Base-by-base conservation (phyloP, 768 basidiomycete species). In the Termitomyces eurrhizus region DNA sequence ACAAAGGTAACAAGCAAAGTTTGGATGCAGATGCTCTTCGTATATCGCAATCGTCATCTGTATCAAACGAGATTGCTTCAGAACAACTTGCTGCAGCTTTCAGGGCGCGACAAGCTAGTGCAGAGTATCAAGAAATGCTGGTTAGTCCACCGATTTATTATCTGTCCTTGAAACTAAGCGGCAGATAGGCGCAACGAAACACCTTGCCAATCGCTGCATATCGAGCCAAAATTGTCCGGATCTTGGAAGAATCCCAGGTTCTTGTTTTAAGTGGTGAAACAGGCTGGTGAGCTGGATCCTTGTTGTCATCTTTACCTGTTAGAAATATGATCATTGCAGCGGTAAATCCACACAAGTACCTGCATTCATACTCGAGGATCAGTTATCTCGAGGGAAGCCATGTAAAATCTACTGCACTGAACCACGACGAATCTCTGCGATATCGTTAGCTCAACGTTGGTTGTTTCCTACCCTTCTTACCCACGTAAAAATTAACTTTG, bases 261-360 rank as follows among this genome's bases (percentile, higher is more conserved):
- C 80, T 98, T 36, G 95, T 98, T 2, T 78, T 99, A 0, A 96
- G 77, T 62, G 77, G 76, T 39, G 78, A 83, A 72, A 80, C 76
- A 32, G 72, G 73, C 68, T 78, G 75, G 77, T 76, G 63, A 64
- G 67, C 54, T 58, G 55, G 54, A 59, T 67, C 42, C 63, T 24
- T 14, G 21, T 52, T 24, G 54, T 36, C 21, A 49, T 59, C 13
- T 44, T 56, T 26, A 41, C 14, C 7, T 45, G 24, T 8, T 4
- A 18, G 24, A 4, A 50, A 46, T 64, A 52, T 61, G 55, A 29
- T n/a, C 53, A 56, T 55, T 51, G 35, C 64, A 95, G 94, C 68
- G 96, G 96, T 9, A 99, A 99, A 76, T 97, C 95, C 2, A 98
- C 96, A 0, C 96, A 98, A 75, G 85, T 98, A 4, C 96, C 96